Conservation (phyloP, 2,329 filamentous ascomycete genomes). For the Cladophialophora bantiana region DNA sequence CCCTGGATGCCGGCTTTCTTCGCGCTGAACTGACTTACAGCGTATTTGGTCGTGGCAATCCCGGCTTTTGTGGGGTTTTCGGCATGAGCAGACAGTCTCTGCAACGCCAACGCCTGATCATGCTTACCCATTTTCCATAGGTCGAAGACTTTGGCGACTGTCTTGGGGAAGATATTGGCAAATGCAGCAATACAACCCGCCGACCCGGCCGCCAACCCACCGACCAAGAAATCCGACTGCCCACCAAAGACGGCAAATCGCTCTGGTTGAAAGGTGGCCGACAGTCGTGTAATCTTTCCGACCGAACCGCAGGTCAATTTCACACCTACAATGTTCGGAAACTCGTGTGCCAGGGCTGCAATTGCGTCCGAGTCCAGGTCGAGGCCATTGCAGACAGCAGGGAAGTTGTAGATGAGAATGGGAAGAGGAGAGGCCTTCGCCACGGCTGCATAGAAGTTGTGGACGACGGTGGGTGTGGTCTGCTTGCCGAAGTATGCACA, state of each 20-base stretch:
- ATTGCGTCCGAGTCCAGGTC: constrained; percentile 72
- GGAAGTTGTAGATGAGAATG: constrained; percentile 73
- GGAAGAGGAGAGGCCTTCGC: constrained; percentile 62
- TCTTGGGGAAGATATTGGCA: constrained; percentile 84
- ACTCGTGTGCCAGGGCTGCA: constrained; percentile 58
- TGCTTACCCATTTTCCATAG: constrained; percentile 75
- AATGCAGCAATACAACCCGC: constrained; percentile 85
- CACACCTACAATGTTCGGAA: constrained; percentile 67
- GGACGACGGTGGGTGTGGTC: constrained; percentile 64
- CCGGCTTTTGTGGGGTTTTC: constrained; percentile 62
- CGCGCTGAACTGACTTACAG: constrained; percentile 54
- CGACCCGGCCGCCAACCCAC: constrained; percentile 79
- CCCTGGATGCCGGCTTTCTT: constrained; percentile 58
- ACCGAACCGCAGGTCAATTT: constrained; percentile 71
- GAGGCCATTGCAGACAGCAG: constrained; percentile 70
- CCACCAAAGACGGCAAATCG: constrained; percentile 71
- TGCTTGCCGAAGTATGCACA: constrained; percentile 71
- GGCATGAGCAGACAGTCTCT: constrained; percentile 72
- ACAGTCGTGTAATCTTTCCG: constrained; percentile 65
- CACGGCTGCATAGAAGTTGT: constrained; percentile 66
- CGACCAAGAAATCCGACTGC: constrained; percentile 77
- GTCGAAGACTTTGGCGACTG: constrained; percentile 79
- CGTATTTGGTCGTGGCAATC: constrained; percentile 57
- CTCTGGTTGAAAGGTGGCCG: constrained; percentile 59
- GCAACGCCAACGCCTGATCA: constrained; percentile 76